Evolutionary conservation across 495 filamentous ascomycete species (phyloP).

Genomic region (Corynascus novoguineensis): DNA sequence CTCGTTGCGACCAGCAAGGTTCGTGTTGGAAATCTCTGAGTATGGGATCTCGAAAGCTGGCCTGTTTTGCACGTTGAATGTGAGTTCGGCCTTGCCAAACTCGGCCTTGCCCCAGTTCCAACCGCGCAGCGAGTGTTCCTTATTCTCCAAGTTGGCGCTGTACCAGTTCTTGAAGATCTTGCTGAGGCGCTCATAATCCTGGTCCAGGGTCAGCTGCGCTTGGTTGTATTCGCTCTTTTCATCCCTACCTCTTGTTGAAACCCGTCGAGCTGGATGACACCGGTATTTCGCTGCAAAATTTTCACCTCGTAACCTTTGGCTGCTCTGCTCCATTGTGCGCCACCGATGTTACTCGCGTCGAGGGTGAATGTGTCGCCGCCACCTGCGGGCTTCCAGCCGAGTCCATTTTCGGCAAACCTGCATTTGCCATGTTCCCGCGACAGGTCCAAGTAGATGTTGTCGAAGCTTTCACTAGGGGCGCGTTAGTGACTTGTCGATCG

Average conservation of each 20-base stretch:
- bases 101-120: constrained; percentile 99
- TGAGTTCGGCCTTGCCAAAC: constrained; percentile 88
- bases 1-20: constrained; percentile 95
- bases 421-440: constrained; percentile 86
- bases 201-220: constrained; percentile 10
- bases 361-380: constrained; percentile 90
- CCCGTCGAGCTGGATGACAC: constrained; percentile 89
- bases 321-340: constrained; percentile 92
- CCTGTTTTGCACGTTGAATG: constrained; percentile 94
- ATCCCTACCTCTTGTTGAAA: constrained; percentile 76
- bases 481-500: not conserved
- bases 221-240: not conserved
- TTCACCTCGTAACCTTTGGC: constrained; percentile 90
- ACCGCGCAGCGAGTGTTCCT: constrained; percentile 89
- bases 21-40: constrained; percentile 95
- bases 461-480: constrained; percentile 69
- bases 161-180: constrained; percentile 97
- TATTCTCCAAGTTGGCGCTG: constrained; percentile 80
- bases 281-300: constrained; percentile 72
- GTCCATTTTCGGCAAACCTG: constrained; percentile 83
- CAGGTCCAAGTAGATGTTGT: constrained; percentile 91
- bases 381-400: constrained; percentile 86
- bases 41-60: constrained; percentile 98
- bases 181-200: constrained; percentile 85
- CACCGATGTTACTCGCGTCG: constrained; percentile 70